Percentiles rank a stretch among this genome's conserved stretches.
Evolutionary conservation across 1,139 yeast species (phyloP).

Genomic region (Candida buenavistaensis): DNA sequence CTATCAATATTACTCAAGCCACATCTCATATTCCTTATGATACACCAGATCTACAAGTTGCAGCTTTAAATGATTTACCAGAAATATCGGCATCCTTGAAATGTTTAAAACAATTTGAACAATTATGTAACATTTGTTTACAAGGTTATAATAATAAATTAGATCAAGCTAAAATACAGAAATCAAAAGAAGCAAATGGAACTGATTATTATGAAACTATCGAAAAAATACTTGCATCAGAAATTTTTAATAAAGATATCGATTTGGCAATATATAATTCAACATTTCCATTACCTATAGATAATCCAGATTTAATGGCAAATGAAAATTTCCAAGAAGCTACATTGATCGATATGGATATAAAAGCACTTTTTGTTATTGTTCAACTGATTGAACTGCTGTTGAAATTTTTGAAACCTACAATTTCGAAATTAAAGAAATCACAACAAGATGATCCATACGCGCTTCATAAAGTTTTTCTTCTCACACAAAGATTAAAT

Average conservation of each 20-base stretch:
- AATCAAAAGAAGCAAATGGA: slow-evolving; percentile 8
- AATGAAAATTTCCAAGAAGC: slow-evolving; percentile 28
- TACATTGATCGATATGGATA: slow-evolving; percentile 42
- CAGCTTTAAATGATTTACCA: slow-evolving; percentile 35
- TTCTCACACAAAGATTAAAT: slow-evolving; percentile 44
- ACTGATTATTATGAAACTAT: slow-evolving; percentile 10
- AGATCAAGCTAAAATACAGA: slow-evolving; percentile 41
- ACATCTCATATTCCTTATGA: slow-evolving; percentile 46
- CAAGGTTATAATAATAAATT: slow-evolving; percentile 50
- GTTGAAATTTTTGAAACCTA: slow-evolving; percentile 26
- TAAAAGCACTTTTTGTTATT: slow-evolving; percentile 31
- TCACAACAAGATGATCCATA: slow-evolving; percentile 23
- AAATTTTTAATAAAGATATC: slow-evolving; percentile 11
- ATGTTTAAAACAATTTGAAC: slow-evolving; percentile 37
- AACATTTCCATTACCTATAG: slow-evolving; percentile 18
- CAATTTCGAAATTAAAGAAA: slow-evolving; percentile 24
- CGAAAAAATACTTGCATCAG: slow-evolving; percentile 7
- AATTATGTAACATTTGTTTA: slow-evolving; percentile 39
- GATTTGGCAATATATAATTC: slow-evolving; percentile 19
- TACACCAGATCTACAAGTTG: slow-evolving; percentile 29
- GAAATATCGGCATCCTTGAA: slow-evolving; percentile 27
- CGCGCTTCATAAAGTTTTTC: slow-evolving; percentile 50
- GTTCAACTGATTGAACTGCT: slow-evolving; percentile 22
- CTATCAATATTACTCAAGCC: slow-evolving; percentile 33
- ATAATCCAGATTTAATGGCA: slow-evolving; percentile 13